Percentiles rank a stretch among this genome's conserved stretches.
Evolutionary conservation across 306 rosid genomes (phyloP).

Genomic region (Calophaca sinica): DNA sequence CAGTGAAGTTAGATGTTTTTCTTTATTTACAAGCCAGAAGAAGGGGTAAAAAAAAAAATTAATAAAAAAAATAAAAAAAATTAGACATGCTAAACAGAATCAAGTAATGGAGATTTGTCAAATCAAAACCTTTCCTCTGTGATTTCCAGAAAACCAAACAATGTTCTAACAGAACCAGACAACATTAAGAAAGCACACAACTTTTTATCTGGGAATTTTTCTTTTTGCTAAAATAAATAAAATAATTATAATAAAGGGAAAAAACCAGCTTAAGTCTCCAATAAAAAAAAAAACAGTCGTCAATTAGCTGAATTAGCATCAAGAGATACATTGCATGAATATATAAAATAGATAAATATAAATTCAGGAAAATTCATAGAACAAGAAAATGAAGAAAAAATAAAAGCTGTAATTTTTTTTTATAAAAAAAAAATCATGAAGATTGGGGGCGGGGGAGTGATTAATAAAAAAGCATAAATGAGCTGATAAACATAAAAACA

Average conservation of each 20-base stretch:
- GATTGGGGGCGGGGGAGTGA: not conserved
- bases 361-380: not conserved
- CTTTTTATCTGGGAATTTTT: slow-evolving; percentile 43
- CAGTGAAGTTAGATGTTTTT: slow-evolving; percentile 59
- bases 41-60: too few species aligned
- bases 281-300: not conserved
- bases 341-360: slow-evolving; percentile 10
- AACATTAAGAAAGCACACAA: slow-evolving; percentile 38
- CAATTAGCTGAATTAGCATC: slow-evolving; percentile 17
- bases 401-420: not conserved
- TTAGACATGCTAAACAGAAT: slow-evolving; percentile 36
- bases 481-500: slow-evolving; percentile 35
- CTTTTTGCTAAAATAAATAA: not conserved
- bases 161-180: not conserved
- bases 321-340: slow-evolving; percentile 7
- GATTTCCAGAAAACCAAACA: slow-evolving; percentile 44
- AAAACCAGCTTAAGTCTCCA: not conserved
- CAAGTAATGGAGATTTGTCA: slow-evolving; percentile 53
- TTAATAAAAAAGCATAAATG: not conserved
- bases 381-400: slow-evolving; percentile 23
- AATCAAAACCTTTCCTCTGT: slow-evolving; percentile 30
- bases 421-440: not conserved
- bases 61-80: slow-evolving; percentile 58
- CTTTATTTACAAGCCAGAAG: slow-evolving; percentile 62
- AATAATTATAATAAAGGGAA: not conserved